Base-by-base conservation (phyloP, 805 yeast genomes). In the Candida ortonii region DNA sequence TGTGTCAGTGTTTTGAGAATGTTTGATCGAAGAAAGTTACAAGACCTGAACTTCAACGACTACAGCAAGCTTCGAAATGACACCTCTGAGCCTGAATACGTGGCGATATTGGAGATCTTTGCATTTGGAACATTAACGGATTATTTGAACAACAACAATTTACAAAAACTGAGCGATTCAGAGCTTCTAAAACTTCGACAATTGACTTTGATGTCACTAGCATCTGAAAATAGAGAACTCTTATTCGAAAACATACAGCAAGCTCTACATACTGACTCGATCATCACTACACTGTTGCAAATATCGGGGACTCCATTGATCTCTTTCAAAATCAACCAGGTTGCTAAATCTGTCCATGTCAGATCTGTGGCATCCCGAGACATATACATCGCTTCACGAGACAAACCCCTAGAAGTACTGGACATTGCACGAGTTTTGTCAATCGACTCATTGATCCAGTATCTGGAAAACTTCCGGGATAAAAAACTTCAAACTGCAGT, bases 41-140 rank as follows among this genome's bases (percentile, higher is more conserved):
- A 22, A 8, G 50, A 46, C 29, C 38, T 49, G 13, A 18, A 36
- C 22, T 52, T 33, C 33, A 50, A 50, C 27, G 40, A 43, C 4
- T 52, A 46, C 38, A 43, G 44, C 25, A 9, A 11, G 4, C 7
- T 51, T 2, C 32, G 50, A 23, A 41, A 43, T 19, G 26, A 22
- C 7, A 16, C 10, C 13, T 36, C 25, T 2, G 33, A 28, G 18
- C 16, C 28, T 16, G 28, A 29, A 11, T 12, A 37, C 16, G 24
- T 24, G 12, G 25, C 28, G 16, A 31, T 52, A 9, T 28, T 55
- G 11, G 62, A 57, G 42, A 25, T 58, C 11, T 57, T 34, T 39
- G 41, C 59, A 3, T 58, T 51, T 45, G 61, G 59, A 6, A 41
- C 41, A 2, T 26, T 50, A 7, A n/a, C 21, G 6, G 55, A 55